These are phyloP conservation scores for Fusarium sp. DNA, from an alignment of 2,329 filamentous ascomycete genomes.

Conservation along the genomic window DNA sequence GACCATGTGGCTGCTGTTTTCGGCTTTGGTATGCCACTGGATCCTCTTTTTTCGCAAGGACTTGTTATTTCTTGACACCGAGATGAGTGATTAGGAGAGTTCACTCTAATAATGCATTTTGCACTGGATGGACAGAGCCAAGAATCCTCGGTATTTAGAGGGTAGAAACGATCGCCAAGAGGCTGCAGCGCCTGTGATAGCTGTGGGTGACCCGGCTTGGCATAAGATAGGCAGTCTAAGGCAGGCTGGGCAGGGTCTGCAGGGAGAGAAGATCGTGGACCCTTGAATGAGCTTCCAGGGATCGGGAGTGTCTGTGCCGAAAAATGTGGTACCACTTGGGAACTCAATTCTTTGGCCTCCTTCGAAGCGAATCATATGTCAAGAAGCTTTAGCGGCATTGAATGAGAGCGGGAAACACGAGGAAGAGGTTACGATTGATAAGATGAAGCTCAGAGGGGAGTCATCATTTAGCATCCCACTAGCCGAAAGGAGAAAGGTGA, in stretches of 20 bases:
- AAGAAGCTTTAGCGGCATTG: neutral
- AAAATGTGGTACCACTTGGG: neutral
- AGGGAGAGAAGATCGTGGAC: neutral
- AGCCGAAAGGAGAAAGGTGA: neutral
- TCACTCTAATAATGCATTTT: neutral
- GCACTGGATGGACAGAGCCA: neutral
- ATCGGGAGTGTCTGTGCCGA: constrained; percentile 13
- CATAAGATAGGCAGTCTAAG: constrained; percentile 10
- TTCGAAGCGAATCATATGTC: constrained; percentile 10
- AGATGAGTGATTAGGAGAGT: neutral
- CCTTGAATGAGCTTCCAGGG: neutral
- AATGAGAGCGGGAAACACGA: neutral
- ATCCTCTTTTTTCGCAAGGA: constrained; percentile 16
- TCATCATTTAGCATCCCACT: neutral
- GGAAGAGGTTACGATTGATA: constrained; percentile 37
- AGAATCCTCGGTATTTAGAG: constrained; percentile 2
- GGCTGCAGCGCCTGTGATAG: constrained; percentile 7
- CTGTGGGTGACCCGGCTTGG: constrained; percentile 38
- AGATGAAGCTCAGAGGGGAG: constrained; percentile 31
- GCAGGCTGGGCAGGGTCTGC: neutral
- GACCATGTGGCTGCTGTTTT: constrained; percentile 22
- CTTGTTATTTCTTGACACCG: neutral
- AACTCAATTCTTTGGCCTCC: constrained; percentile 1
- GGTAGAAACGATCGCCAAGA: constrained; percentile 33
- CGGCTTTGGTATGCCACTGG: constrained; percentile 37